phyloP scores from a whole-genome alignment of 2,329 filamentous ascomycete genomes.

The Rutstroemia sp. region DNA sequence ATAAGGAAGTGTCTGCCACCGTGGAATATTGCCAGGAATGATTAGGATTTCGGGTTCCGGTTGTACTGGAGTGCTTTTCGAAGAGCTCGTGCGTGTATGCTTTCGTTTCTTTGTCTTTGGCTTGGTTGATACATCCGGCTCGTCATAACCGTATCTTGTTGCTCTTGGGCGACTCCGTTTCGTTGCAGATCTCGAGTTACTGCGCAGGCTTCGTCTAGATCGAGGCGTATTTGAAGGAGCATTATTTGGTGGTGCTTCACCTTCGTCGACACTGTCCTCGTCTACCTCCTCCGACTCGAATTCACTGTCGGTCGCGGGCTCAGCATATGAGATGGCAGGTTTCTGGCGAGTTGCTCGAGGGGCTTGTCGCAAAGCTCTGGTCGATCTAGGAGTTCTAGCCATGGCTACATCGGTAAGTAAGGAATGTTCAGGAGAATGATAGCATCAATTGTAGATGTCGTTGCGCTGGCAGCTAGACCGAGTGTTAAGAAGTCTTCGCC shows the following conservation, averaged over 20 bases:
- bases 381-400: slow-evolving; percentile 1
- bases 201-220: not conserved
- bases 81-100: slow-evolving; percentile 5
- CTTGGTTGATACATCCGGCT: slow-evolving; percentile 2
- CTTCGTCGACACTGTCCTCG: not conserved
- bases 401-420: not conserved
- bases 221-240: not conserved
- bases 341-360: slow-evolving; percentile 2
- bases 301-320: slow-evolving; percentile 7
- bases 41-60: not conserved
- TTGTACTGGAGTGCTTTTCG: slow-evolving; percentile 3
- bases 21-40: slow-evolving; percentile 36
- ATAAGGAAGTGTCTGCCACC: slow-evolving; percentile 59
- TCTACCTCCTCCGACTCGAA: slow-evolving; percentile 2
- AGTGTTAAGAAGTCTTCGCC: not conserved
- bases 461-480: not conserved
- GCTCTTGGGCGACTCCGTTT: not conserved
- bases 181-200: not conserved
- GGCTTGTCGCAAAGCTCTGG: not conserved
- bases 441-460: not conserved
- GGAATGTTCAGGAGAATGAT: not conserved
- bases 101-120: slow-evolving; percentile 18
- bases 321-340: slow-evolving; percentile 7
- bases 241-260: not conserved
- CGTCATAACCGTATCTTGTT: slow-evolving; percentile 5